Conservation (phyloP, 2,329 filamentous ascomycete genomes). For the Peltaster fructicola region DNA sequence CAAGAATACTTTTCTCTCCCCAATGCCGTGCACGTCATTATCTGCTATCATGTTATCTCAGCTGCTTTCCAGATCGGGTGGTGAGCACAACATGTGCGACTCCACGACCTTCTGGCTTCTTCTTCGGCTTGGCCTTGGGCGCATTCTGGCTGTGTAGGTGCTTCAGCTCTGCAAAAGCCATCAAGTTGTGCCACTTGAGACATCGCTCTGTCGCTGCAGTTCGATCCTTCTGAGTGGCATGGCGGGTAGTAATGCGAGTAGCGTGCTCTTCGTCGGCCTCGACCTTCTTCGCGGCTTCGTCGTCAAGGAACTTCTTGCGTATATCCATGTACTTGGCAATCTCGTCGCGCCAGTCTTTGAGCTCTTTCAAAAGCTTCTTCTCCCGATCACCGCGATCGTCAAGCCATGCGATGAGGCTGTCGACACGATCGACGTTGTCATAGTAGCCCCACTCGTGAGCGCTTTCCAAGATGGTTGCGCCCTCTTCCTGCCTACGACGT, state of each 20-base stretch:
- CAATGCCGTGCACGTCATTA: neutral
- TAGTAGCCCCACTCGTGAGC: constrained; percentile 85
- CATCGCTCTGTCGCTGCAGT: constrained; percentile 40
- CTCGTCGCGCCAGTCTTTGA: constrained; percentile 54
- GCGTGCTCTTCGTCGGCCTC: constrained; percentile 27
- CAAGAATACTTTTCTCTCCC: too few species aligned
- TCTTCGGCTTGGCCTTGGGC: constrained; percentile 18
- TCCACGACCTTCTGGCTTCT: constrained; percentile 15
- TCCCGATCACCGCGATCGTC: constrained; percentile 78
- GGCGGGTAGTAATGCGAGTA: constrained; percentile 43
- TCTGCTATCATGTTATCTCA: neutral
- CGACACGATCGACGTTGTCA: constrained; percentile 60
- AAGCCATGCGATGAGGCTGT: constrained; percentile 70
- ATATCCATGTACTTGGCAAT: constrained; percentile 54
- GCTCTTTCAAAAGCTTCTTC: constrained; percentile 70
- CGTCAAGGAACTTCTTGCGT: constrained; percentile 21
- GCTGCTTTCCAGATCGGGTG: constrained; percentile 5
- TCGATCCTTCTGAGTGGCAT: constrained; percentile 39
- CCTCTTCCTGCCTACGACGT: constrained; percentile 74
- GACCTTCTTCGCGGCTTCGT: constrained; percentile 32
- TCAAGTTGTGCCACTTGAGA: constrained; percentile 47
- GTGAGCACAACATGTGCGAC: too few species aligned
- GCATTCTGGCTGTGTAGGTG: constrained; percentile 15
- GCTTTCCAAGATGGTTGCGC: constrained; percentile 55
- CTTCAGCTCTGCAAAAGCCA: constrained; percentile 27